Evolutionary conservation across 2,329 filamentous ascomycete species (phyloP), one percentile per base, ranked within the genome.

Genomic region (Talaromyces atroroseus): DNA sequence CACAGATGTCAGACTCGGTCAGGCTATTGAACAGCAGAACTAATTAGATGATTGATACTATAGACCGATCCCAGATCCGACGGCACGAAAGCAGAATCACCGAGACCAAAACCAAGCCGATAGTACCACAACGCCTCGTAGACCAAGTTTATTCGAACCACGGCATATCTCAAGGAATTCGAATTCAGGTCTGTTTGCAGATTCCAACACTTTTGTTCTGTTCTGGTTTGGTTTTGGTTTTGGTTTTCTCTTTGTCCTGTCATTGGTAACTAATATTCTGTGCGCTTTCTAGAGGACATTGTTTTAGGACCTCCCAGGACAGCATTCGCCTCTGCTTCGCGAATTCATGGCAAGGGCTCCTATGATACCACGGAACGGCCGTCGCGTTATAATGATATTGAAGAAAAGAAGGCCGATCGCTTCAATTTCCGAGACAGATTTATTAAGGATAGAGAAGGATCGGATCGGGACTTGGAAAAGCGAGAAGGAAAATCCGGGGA

Each of bases 281-380:
- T n/a, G 11, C 58, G 57, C 64, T 52, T 62, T 61, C 59, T 65
- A 65, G 92, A 95, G 65, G 90, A 95, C 61, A 88, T 95, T 57
- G 82, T 94, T 58, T 87, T 96, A 57, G 91, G 89, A 14, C 91
- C 91, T 20, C 89, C 91, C 1, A 89, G 89, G 71, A 89, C 85
- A 48, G 84, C 85, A 46, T 96, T 96, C 71, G 84, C 89, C 53
- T 95, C 91, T 1, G 82, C 87, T 21, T 89, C 88, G 58, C 80
- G 83, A 59, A 70, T 72, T 53, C 64, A 70, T 60, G 72, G 73
- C 36, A 81, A 81, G 68, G 64, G 68, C 32, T 71, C 69, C 1
- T 70, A 75, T 56, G 78, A 80, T 57, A 65, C 71, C 49, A 69
- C 71, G 21, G 77, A 79, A 58, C 72, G 75, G 42, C 58, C 72